These are phyloP conservation scores for Komagataella mondaviorum DNA, from an alignment of 805 yeast genomes.

Conservation along the genomic window DNA sequence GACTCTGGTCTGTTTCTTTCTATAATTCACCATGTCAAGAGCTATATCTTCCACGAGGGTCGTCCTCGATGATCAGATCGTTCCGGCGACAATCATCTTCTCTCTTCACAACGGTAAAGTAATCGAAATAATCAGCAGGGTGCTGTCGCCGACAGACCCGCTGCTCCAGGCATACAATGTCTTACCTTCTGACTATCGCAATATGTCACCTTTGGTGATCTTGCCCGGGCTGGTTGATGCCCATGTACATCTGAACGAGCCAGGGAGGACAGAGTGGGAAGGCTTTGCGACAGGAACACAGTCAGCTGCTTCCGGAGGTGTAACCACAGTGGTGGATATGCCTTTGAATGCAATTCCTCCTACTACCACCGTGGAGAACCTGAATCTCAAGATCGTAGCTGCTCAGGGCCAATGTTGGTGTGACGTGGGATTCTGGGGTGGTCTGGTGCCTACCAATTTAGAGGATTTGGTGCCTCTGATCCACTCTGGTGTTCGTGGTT, in stretches of 20 bases:
- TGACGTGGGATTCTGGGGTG: constrained; percentile 96
- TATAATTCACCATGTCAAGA: constrained; percentile 27
- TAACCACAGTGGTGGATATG: constrained; percentile 92
- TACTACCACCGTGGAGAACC: constrained; percentile 71
- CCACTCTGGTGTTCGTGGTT: constrained; percentile 82
- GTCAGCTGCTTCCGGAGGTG: constrained; percentile 94
- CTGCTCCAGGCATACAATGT: constrained; percentile 29
- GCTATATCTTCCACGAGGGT: constrained; percentile 54
- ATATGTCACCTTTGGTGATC: constrained; percentile 49
- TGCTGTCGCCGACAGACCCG: constrained; percentile 25
- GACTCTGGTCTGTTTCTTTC: background rate
- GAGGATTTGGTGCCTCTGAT: constrained; percentile 62
- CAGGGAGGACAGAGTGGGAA: constrained; percentile 98
- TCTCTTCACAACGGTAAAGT: constrained; percentile 47
- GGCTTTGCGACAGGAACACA: constrained; percentile 95
- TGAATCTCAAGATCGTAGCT: constrained; percentile 63
- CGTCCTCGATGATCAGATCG: constrained; percentile 28
- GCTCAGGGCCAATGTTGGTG: constrained; percentile 81
- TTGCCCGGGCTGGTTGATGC: constrained; percentile 90
- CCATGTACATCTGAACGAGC: constrained; percentile 91
- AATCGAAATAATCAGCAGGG: constrained; percentile 29
- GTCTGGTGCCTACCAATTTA: constrained; percentile 70
- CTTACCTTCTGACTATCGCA: constrained; percentile 24
- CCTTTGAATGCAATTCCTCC: constrained; percentile 95
- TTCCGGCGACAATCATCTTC: constrained; percentile 54